Evolutionary conservation across 1,139 yeast species (phyloP), one percentile per base, ranked within the genome.

Genomic region (Meyerozyma sp.): DNA sequence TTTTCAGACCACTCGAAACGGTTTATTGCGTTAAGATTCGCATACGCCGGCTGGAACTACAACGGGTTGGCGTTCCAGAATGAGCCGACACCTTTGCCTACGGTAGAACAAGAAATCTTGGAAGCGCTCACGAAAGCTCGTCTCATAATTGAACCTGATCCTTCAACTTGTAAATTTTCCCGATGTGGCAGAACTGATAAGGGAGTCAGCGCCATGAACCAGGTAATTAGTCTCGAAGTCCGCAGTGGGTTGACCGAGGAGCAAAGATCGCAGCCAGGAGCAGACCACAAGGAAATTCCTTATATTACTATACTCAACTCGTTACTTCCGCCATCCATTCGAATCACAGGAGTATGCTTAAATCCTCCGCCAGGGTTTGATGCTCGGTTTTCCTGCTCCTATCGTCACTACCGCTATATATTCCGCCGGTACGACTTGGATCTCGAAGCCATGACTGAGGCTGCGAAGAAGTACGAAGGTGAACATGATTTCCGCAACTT

Each of bases 121-220:
- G 75, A 81, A 40, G 96, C 96, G 0, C 62, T 93, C 61, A 66
- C 73, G 37, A 79, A 75, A 51, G 80, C 95, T 32, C 81, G 76
- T 52, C 65, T 94, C 48, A 80, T 94, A 34, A 77, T 82, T 9
- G 70, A 79, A 1, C 63, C 76, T 27, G 77, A 73, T 11, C 90
- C 90, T 1, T 79, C 75, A 2, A 79, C 75, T 42, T 79, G 85
- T 44, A 68, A 75, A 13, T 91, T 91, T 61, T 85, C 95, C 52
- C 70, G 98, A 49, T 94, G 98, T 65, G 99, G 99, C 0, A 73
- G 99, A 55, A 93, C 99, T 0, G 99, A 93, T 57, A 84, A 82
- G 53, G 98, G 98, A 11, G 99, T 93, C 6, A 87, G 96, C 66
- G 98, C 99, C 0, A 79, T 93, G 84, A 87, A 89, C 54, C 99